Evolutionary conservation across 331 rosid genomes (phyloP), one percentile per base, ranked within the genome.

Genomic region (Quercus lobata): DNA sequence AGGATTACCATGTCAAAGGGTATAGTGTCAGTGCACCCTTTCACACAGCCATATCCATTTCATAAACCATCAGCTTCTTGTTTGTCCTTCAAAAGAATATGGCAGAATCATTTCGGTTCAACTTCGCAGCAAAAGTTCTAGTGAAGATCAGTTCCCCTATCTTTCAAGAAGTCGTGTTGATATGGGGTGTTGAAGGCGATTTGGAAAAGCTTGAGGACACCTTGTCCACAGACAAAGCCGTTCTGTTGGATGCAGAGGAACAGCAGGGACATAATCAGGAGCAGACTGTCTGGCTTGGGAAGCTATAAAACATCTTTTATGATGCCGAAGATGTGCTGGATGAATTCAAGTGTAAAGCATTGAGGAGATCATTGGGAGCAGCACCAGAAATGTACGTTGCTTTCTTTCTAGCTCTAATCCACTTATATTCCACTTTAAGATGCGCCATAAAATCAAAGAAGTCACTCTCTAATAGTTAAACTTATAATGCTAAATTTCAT

Each of bases 281-380:
- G 53, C 52, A 73, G 8, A n/a, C 0, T 2, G 76, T 37, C 32
- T 83, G 83, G 83, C 54, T 83, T 52, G 46, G 68, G 69, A 72
- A 32, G 62, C 10, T 83, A 8, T 25, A 53, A 19, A 12, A 2
- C 1, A 53, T 74, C 29, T 37, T 83, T 35, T 68, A 46, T 1
- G 82, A 83, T 29, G 83, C 83, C 0, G 60, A 78, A 35, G 24
- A 74, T 25, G 18, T 78, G 25, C 2, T 78, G 7, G 86, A 78
- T 66, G 80, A 78, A 78, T 29, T 82, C 22, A 65, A 82, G 35
- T 65, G 55, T 1, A 55, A 77, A 52, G 73, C 53, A 3, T 2
- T 56, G 18, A 35, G 32, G 22, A 72, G 60, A 71, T 57, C 32
- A 30, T 30, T 30, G 74, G 70, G 0, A 53, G 22, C 22, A 27